phyloP scores from a whole-genome alignment of 2,329 filamentous ascomycete genomes.

The Neopestalotiopsis rosae region DNA sequence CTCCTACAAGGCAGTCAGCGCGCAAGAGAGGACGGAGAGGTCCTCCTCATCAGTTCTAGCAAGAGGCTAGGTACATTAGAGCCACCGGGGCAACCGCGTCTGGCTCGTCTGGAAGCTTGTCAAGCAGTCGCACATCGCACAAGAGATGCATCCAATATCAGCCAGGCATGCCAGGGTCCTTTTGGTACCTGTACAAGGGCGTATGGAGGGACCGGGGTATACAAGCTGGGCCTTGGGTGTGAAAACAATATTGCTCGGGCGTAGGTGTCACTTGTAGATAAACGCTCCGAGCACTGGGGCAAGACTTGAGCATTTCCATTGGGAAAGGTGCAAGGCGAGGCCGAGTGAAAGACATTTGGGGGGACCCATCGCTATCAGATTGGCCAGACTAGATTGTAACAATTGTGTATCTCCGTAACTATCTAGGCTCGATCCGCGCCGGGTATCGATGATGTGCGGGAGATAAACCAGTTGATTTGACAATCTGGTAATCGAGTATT shows the following conservation, averaged over 20 bases:
- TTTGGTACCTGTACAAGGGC: conserved; percentile 3
- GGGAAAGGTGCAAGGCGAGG: conserved; percentile 9
- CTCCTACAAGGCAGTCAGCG: neutral
- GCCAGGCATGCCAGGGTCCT: conserved; percentile 5
- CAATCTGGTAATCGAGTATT: too few relatives aligned
- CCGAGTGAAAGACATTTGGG: neutral
- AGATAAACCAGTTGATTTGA: too few relatives aligned
- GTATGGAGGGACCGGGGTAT: neutral
- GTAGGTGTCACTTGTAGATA: conserved; percentile 10
- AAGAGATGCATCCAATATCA: conserved; percentile 9
- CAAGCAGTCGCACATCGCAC: neutral
- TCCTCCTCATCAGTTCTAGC: neutral
- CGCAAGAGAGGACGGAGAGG: neutral
- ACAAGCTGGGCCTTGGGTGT: conserved; percentile 6
- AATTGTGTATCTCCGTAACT: neutral
- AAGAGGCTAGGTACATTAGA: neutral
- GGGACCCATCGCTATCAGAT: neutral
- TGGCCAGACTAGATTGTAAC: neutral
- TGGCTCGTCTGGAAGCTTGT: neutral
- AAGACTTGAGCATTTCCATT: neutral
- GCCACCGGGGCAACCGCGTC: neutral
- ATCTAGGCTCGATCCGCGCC: neutral
- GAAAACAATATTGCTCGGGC: conserved; percentile 12
- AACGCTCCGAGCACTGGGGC: conserved; percentile 1
- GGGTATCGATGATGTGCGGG: too few relatives aligned